These are phyloP conservation scores for Erodium chrysanthum DNA, from an alignment of 441 rosid genomes.

Conservation along the genomic window DNA sequence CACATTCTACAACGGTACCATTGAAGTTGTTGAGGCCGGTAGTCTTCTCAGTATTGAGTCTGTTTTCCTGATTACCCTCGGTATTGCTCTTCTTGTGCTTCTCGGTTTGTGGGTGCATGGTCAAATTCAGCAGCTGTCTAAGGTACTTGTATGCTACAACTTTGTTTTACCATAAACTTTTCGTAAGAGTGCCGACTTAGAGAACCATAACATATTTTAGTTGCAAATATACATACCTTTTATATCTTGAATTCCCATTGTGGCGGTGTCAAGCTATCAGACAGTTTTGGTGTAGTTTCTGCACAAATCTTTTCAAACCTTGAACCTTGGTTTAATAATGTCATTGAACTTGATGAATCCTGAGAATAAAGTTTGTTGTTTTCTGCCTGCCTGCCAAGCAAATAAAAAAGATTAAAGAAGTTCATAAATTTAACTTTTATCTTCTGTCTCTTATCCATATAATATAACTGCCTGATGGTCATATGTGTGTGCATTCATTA, in stretches of 20 bases:
- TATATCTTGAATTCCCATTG: too few species aligned
- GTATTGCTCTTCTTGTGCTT: slow-evolving; percentile 68
- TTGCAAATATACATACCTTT: too few species aligned
- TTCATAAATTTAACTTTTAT: neutral
- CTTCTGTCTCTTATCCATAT: neutral
- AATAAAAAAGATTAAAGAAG: neutral
- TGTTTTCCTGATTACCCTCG: slow-evolving; percentile 78
- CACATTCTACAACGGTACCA: slow-evolving; percentile 78
- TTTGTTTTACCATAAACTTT: neutral
- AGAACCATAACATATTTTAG: too few species aligned
- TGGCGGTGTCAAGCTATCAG: too few species aligned
- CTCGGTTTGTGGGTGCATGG: slow-evolving; percentile 78
- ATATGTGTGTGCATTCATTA: too few species aligned
- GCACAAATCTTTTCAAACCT: neutral
- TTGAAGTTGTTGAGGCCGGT: slow-evolving; percentile 85
- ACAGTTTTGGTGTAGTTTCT: neutral
- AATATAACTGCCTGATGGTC: too few species aligned
- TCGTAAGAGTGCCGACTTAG: too few species aligned
- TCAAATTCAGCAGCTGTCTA: slow-evolving; percentile 66
- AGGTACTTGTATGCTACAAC: slow-evolving; percentile 36
- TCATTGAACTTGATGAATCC: neutral
- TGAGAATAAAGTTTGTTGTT: neutral
- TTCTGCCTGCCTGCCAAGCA: neutral
- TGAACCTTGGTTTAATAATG: neutral
- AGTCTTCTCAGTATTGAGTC: slow-evolving; percentile 77